phyloP scores from a whole-genome alignment of 345 rosid species.

The Euclidium syriacum region DNA sequence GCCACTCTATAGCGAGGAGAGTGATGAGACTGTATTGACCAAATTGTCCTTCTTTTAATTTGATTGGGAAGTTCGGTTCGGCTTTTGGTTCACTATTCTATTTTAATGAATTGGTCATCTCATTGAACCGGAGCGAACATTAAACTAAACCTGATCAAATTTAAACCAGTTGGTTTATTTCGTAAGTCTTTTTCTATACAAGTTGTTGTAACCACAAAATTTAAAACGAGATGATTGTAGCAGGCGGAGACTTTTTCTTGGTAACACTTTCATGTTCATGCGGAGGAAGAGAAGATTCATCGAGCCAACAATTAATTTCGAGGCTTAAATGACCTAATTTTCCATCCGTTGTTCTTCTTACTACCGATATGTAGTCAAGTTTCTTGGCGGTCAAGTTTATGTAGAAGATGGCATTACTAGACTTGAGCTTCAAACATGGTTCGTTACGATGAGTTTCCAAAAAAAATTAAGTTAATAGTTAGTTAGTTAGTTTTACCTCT shows the following conservation, averaged over 20 bases:
- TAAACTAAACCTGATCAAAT: not conserved
- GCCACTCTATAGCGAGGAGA: conserved; percentile 87
- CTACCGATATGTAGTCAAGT: not conserved
- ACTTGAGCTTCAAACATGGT: not conserved
- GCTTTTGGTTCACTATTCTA: not conserved
- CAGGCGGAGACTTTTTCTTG: too few species aligned
- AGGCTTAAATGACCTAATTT: not conserved
- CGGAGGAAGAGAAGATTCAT: too few species aligned
- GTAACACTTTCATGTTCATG: too few species aligned
- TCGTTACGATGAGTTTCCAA: not conserved
- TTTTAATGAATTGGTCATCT: not conserved
- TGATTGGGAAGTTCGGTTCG: not conserved
- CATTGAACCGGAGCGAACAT: not conserved
- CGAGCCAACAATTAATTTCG: not conserved
- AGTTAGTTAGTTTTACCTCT: not conserved
- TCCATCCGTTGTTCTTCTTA: not conserved
- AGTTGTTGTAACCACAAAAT: too few species aligned
- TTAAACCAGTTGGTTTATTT: not conserved
- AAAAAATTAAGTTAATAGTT: not conserved
- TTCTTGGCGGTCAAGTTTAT: not conserved
- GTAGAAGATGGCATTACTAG: conserved; percentile 7
- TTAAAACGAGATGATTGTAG: too few species aligned
- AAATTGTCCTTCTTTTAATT: conserved; percentile 11
- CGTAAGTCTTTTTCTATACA: too few species aligned
- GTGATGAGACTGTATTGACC: conserved; percentile 78